Evolutionary conservation across 2,329 filamentous ascomycete genomes (phyloP).

Genomic region (Chaetomiaceae sp.): DNA sequence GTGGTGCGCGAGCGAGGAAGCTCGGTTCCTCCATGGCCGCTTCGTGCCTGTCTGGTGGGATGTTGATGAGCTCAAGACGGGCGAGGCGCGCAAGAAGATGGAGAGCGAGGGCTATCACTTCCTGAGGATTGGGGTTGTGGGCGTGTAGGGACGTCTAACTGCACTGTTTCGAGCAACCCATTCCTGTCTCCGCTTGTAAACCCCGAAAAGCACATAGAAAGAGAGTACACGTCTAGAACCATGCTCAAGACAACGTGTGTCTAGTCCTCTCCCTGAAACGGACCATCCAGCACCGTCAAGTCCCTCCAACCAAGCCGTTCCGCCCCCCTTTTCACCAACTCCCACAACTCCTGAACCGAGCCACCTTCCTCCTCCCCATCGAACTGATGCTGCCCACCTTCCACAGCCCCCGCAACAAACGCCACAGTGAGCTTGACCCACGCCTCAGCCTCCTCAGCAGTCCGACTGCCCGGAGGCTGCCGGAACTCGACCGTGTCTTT

Average conservation of each 20-base stretch:
- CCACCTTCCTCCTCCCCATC: slow-evolving; percentile 18
- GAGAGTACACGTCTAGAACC: not conserved
- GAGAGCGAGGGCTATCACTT: slow-evolving; percentile 16
- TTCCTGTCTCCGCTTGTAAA: too few relatives aligned
- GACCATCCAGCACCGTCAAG: slow-evolving; percentile 27
- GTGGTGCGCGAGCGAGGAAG: slow-evolving; percentile 24
- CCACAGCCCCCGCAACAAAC: slow-evolving; percentile 33
- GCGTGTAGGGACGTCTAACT: too few relatives aligned
- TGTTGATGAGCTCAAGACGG: slow-evolving; percentile 24
- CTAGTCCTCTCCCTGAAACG: slow-evolving; percentile 24
- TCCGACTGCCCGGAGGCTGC: slow-evolving; percentile 33
- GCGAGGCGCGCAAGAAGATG: slow-evolving; percentile 5
- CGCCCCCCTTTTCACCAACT: slow-evolving; percentile 24
- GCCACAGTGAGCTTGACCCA: slow-evolving; percentile 34
- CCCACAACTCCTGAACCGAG: slow-evolving; percentile 27
- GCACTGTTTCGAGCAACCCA: too few relatives aligned
- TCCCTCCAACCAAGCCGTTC: slow-evolving; percentile 28
- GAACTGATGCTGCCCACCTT: not conserved
- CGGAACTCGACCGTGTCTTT: slow-evolving; percentile 36
- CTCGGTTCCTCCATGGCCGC: slow-evolving; percentile 25
- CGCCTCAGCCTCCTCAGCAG: slow-evolving; percentile 29
- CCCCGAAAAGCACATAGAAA: too few relatives aligned
- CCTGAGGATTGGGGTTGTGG: slow-evolving; percentile 9
- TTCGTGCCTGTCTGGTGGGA: slow-evolving; percentile 24
- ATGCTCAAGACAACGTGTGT: too few relatives aligned